Evolutionary conservation across 352 stramenopile species (phyloP), one percentile per base, ranked within the genome.

Genomic region (Salisapilia sapeloensis): DNA sequence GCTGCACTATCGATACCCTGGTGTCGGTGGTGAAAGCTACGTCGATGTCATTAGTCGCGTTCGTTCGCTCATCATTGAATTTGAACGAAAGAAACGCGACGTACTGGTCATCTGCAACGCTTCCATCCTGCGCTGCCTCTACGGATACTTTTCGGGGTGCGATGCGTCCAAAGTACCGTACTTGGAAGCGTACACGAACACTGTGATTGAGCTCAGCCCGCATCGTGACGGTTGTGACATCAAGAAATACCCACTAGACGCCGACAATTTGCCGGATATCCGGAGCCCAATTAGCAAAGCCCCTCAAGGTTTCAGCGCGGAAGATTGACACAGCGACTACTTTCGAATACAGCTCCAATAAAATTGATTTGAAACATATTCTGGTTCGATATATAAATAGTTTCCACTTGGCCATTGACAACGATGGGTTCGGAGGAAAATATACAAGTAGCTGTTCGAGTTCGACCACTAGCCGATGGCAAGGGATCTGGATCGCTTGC

Each of bases 41-140:
- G 63, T 94, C 37, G 86, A 96, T 45, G 69, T 96, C 20, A 96
- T 96, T 49, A 85, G 84, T 17, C 71, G 86, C 11, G 42, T 95
- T 29, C 62, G 79, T 2, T 90, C 81, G 32, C 56, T 96, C 23
- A 91, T 96, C 30, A 85, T 96, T 22, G 85, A 94, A 56, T 86
- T 96, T 31, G 74, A 87, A 36, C 71, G 77, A 46, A 86, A 92
- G 52, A 92, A 87, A 50, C 72, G 72, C 38, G 72, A 87, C 45
- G 63, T 83, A 39, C 40, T 87, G n/a, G 62, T 87, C 24, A 85
- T 87, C 35, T 84, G 69, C 47, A 82, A 61, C 40, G 69, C 83
- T 36, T 85, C 69, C 7, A 61, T 87, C 13, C 42, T 83, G 24
- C 65, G 72, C 15, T 87, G 69, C 29, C 50, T 87, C 23, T 63